Evolutionary conservation across 441 rosid species (phyloP).

Genomic region (Pelargonium cotyledonis): DNA sequence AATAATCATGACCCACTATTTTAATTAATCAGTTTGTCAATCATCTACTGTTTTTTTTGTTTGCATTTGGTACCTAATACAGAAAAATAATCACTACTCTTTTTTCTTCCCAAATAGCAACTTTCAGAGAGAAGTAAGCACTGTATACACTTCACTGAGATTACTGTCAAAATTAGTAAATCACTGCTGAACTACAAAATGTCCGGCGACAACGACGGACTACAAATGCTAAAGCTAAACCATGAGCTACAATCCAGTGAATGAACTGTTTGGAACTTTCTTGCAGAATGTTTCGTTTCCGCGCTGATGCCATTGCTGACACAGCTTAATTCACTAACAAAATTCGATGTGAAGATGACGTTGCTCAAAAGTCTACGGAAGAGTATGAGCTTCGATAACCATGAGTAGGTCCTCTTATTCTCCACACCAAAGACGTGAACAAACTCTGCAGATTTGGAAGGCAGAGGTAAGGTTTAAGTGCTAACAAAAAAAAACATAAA

Average conservation of each 20-base stretch:
- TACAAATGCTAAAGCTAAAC: too few relatives aligned
- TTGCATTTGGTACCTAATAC: not conserved
- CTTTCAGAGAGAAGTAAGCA: not conserved
- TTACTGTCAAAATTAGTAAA: too few relatives aligned
- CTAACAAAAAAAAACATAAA: not conserved
- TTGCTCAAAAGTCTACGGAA: slow-evolving; percentile 52
- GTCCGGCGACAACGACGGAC: too few relatives aligned
- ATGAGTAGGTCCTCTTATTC: slow-evolving; percentile 52
- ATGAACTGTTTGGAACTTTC: not conserved
- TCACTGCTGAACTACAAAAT: too few relatives aligned
- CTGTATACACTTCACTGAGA: not conserved
- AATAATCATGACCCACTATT: not conserved
- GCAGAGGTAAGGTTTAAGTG: not conserved
- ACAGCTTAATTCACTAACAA: not conserved
- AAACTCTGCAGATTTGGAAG: slow-evolving; percentile 39
- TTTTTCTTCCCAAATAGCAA: too few relatives aligned
- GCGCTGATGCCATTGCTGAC: not conserved
- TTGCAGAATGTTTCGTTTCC: not conserved
- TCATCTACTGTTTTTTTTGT: not conserved
- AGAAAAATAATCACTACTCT: too few relatives aligned
- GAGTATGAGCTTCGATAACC: slow-evolving; percentile 57
- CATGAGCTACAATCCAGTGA: too few relatives aligned
- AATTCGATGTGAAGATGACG: slow-evolving; percentile 9
- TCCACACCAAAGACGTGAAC: slow-evolving; percentile 43
- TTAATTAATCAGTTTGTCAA: not conserved